Conservation (phyloP, 2,329 filamentous ascomycete species). For the Aspergillus aculeatinus region DNA sequence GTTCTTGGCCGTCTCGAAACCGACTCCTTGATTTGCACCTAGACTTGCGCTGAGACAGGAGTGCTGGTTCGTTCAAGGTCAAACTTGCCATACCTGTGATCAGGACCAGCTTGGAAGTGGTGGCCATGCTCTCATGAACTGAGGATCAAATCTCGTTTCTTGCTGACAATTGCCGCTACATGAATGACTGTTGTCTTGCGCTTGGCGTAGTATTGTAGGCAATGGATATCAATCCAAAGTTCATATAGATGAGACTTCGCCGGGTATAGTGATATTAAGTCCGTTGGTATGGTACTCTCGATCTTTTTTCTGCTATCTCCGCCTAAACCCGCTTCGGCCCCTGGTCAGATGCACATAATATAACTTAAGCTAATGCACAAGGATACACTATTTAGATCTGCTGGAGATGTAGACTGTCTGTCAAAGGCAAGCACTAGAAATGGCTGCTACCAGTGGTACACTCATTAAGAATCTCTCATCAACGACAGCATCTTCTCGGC, state of each 20-base stretch:
- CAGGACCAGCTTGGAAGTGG: not conserved
- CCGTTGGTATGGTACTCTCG: not conserved
- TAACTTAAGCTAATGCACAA: not conserved
- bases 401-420: too few species aligned
- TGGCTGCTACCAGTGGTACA: too few species aligned
- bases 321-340: not conserved
- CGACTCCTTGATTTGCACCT: slow-evolving; percentile 31
- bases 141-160: not conserved
- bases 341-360: too few species aligned
- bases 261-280: not conserved
- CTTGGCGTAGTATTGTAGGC: not conserved
- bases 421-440: too few species aligned
- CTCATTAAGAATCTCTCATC: too few species aligned
- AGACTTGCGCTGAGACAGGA: not conserved
- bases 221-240: not conserved
- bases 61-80: not conserved
- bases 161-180: not conserved
- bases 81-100: not conserved
- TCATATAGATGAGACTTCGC: not conserved
- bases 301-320: not conserved
- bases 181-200: not conserved
- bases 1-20: slow-evolving; percentile 24
- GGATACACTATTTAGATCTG: not conserved
- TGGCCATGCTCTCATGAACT: not conserved
- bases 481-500: too few species aligned